These are phyloP conservation scores for Hypoxylon sp. DNA, from an alignment of 2,329 filamentous ascomycete species.

Conservation along the genomic window DNA sequence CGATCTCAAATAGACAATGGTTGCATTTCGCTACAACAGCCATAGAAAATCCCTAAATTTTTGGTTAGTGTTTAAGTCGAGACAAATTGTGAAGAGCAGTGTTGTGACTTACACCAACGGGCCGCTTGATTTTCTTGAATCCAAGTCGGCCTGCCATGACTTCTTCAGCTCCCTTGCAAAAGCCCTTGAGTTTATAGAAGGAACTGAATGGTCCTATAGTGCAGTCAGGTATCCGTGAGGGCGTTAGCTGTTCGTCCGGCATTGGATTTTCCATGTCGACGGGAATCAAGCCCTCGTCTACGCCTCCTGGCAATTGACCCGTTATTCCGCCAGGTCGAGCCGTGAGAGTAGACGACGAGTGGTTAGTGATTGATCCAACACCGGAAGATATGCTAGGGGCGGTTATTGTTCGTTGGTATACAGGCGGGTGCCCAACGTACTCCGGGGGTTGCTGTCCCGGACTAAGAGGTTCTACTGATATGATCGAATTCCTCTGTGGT, in stretches of 20 bases:
- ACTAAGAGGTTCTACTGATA: slow-evolving; percentile 42
- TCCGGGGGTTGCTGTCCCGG: slow-evolving; percentile 42
- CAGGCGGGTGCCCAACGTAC: slow-evolving; percentile 47
- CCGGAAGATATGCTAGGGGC: slow-evolving; percentile 39
- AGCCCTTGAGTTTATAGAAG: slow-evolving; percentile 68
- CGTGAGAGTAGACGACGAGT: slow-evolving; percentile 45
- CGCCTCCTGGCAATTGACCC: slow-evolving; percentile 26
- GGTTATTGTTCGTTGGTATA: slow-evolving; percentile 40
- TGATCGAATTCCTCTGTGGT: slow-evolving; percentile 43
- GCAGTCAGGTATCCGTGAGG: slow-evolving; percentile 56
- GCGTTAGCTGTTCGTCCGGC: slow-evolving; percentile 39
- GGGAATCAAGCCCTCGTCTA: slow-evolving; percentile 57
- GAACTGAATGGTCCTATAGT: slow-evolving; percentile 64
- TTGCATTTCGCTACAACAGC: slow-evolving; percentile 66
- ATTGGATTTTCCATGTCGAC: slow-evolving; percentile 53
- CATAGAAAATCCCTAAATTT: slow-evolving; percentile 59
- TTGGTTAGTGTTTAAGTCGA: slow-evolving; percentile 4
- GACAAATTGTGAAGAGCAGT: neutral
- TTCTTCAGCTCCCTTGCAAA: slow-evolving; percentile 69
- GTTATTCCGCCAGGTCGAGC: slow-evolving; percentile 23
- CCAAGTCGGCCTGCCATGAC: slow-evolving; percentile 64
- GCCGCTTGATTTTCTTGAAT: slow-evolving; percentile 66
- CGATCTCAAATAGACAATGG: slow-evolving; percentile 68
- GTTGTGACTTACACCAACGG: slow-evolving; percentile 58
- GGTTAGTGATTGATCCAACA: slow-evolving; percentile 37